Evolutionary conservation across 441 rosid species (phyloP), one percentile per base, ranked within the genome.

Genomic region (Lepidium campestre): DNA sequence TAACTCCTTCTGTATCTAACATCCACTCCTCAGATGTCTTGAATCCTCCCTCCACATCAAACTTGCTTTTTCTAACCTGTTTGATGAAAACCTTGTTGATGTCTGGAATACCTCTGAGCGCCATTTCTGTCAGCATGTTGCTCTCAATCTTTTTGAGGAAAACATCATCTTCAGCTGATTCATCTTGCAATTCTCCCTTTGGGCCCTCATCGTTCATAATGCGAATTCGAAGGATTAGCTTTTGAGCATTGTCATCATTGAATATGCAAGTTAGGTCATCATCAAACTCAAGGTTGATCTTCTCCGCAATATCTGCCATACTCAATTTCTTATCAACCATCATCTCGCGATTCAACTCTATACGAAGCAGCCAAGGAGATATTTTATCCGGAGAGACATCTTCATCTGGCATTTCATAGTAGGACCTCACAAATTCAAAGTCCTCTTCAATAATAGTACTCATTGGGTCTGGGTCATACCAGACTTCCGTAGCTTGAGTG

Each of bases 111-210:
- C 98, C 99, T 17, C 99, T 88, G 66, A 94, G 95, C 42, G 97
- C 98, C 99, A 94, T 94, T 73, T 94, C 99, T 11, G 99, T 91
- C 69, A 94, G 81, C 99, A 94, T 91, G 81, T 91, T 91, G 81
- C 98, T 91, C 83, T 88, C 99, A 55, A 94, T 90, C 93, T 90
- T 91, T 74, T 91, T 94, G 55, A 90, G 81, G 83, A 94, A 94
- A 41, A 94, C 99, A 82, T 94, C 99, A 78, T 94, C 99, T 73
- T 91, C 99, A 41, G 98, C 99, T 35, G 99, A 89, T 72, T 92
- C 96, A 69, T 91, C 97, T 77, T 65, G 78, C 48, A 79, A 41
- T 56, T 94, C 99, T 32, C 99, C 97, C 74, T 90, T 94, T 1
- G 93, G 93, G 42, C 93, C 97, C 68, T 91, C 99, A 54, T 92